Evolutionary conservation across 129 eudicot genomes (phyloP).

Genomic region (Arctium lappa): DNA sequence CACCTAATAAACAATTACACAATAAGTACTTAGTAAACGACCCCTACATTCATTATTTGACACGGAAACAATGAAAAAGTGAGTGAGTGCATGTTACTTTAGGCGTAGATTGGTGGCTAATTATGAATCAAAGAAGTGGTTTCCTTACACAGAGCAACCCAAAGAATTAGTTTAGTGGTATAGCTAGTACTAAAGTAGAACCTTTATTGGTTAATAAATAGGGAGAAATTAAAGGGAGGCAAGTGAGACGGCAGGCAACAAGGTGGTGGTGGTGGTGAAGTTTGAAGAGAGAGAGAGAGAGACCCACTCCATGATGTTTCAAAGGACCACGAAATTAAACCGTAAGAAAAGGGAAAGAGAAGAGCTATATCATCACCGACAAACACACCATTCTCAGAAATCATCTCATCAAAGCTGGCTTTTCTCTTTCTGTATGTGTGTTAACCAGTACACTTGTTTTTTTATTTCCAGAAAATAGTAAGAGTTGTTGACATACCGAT

Average conservation of each 20-base stretch:
- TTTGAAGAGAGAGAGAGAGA: neutral
- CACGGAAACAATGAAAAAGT: neutral
- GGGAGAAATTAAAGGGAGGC: neutral
- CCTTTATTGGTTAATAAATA: constrained; percentile 12
- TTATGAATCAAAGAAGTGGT: neutral
- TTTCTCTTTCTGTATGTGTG: neutral
- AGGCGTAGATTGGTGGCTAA: neutral
- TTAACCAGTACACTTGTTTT: neutral
- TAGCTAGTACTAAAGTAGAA: constrained; percentile 1
- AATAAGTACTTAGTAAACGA: too few species aligned
- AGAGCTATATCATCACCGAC: constrained; percentile 35
- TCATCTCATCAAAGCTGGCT: constrained; percentile 32
- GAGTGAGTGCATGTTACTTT: neutral
- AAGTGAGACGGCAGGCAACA: neutral
- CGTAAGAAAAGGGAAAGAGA: constrained; percentile 11
- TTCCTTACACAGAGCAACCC: neutral
- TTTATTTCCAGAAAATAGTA: neutral
- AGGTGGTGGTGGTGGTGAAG: neutral
- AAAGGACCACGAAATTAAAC: constrained; percentile 32
- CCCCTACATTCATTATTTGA: neutral
- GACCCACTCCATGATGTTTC: neutral
- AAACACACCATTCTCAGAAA: constrained; percentile 34
- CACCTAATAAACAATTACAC: too few species aligned
- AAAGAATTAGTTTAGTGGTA: neutral
- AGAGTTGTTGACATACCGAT: neutral